Evolutionary conservation across 306 rosid genomes (phyloP).

Genomic region (Lathyrus tuberosus): DNA sequence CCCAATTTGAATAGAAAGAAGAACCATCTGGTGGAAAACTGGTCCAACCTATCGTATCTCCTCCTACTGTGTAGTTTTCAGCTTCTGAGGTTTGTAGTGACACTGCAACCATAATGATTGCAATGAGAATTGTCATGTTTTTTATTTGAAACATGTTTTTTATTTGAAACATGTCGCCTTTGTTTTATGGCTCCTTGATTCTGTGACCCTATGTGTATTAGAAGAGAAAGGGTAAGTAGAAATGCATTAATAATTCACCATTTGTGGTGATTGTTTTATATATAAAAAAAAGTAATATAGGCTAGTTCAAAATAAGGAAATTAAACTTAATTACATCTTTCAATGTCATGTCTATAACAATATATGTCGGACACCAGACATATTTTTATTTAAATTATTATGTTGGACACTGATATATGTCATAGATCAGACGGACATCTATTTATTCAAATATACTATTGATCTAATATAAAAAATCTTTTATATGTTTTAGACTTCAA

Average conservation of each 20-base stretch:
- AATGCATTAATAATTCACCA: not conserved
- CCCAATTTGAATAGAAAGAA: slow-evolving; percentile 52
- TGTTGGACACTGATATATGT: too few relatives aligned
- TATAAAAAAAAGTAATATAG: too few relatives aligned
- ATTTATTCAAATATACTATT: too few relatives aligned
- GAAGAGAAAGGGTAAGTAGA: slow-evolving; percentile 20
- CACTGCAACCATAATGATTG: slow-evolving; percentile 13
- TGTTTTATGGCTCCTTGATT: too few relatives aligned
- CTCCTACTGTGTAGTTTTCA: slow-evolving; percentile 45
- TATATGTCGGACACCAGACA: too few relatives aligned
- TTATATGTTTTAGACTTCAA: too few relatives aligned
- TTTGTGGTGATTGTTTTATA: slow-evolving; percentile 20
- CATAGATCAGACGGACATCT: too few relatives aligned
- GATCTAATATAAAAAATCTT: too few relatives aligned
- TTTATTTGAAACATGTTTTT: slow-evolving; percentile 36
- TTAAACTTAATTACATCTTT: too few relatives aligned
- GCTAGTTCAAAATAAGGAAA: too few relatives aligned
- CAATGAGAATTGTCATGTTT: slow-evolving; percentile 23
- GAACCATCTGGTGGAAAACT: slow-evolving; percentile 43
- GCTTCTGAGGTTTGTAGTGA: slow-evolving; percentile 33
- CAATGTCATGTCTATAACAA: too few relatives aligned
- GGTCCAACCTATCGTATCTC: slow-evolving; percentile 49
- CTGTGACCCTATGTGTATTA: slow-evolving; percentile 2
- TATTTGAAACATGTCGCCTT: not conserved
- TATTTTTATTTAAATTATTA: too few relatives aligned